Conservation (phyloP, 2,329 filamentous ascomycete species). For the Aspergillus fructus region DNA sequence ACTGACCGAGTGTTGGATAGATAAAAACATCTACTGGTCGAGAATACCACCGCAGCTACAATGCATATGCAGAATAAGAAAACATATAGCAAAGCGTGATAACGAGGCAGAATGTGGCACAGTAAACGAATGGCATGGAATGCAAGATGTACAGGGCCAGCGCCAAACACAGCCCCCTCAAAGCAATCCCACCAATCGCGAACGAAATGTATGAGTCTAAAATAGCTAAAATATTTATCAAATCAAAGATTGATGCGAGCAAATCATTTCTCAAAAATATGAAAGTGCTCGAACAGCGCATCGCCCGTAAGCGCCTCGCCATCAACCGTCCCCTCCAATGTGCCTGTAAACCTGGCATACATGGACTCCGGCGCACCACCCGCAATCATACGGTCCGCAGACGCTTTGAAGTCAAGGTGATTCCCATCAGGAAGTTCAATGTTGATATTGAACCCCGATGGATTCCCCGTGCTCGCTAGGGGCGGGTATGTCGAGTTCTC, state of each 20-base stretch:
- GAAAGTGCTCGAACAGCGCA: constrained; percentile 2
- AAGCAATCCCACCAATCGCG: no score
- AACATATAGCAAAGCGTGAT: no score
- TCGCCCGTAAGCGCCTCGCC: not conserved
- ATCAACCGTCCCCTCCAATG: not conserved
- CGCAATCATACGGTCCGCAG: not conserved
- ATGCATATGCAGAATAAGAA: no score
- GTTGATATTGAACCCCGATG: not conserved
- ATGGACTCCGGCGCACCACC: no score
- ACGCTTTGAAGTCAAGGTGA: not conserved
- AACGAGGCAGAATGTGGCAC: not conserved
- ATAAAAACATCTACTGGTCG: no score
- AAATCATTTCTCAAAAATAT: not conserved
- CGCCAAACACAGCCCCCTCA: not conserved
- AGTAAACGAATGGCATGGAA: not conserved
- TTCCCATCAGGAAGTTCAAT: not conserved
- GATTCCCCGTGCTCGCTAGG: not conserved
- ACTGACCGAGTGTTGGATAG: no score
- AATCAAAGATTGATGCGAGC: not conserved
- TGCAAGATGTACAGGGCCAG: not conserved
- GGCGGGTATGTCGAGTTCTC: constrained; percentile 6
- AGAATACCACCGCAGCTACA: no score
- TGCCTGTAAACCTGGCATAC: not conserved
- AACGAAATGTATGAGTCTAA: not conserved
- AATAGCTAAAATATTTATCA: not conserved